These are phyloP conservation scores for Monilinia fructigena DNA, from an alignment of 2,329 filamentous ascomycete genomes.

Conservation along the genomic window DNA sequence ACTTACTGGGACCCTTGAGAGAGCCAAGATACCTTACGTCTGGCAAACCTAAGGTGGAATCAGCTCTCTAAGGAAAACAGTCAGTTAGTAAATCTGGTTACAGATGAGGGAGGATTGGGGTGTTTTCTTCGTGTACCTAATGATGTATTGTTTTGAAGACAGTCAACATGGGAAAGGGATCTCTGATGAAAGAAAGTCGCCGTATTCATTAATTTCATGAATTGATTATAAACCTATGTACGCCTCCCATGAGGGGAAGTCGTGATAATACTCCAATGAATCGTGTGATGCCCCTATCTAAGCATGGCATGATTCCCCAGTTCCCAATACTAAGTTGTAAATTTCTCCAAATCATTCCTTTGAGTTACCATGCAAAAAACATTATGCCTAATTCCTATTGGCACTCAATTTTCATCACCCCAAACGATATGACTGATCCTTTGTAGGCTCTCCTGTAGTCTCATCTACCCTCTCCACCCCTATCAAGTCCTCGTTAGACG, in stretches of 20 bases:
- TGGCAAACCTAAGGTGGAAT: conserved; percentile 7
- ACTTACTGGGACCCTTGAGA: not conserved
- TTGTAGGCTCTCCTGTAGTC: not conserved
- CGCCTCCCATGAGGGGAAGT: not conserved
- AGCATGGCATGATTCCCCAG: not conserved
- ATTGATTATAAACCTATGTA: not conserved
- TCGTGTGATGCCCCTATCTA: no score
- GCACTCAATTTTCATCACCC: not conserved
- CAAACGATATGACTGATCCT: not conserved
- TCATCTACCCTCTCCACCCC: not conserved
- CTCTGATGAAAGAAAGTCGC: no score
- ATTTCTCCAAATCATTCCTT: not conserved
- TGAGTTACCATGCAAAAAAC: not conserved
- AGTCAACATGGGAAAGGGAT: not conserved
- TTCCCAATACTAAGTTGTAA: not conserved
- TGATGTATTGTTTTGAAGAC: no score
- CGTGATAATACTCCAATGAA: not conserved
- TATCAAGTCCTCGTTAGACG: not conserved
- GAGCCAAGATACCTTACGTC: conserved; percentile 4
- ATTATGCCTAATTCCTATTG: not conserved
- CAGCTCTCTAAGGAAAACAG: not conserved
- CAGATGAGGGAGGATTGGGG: no score
- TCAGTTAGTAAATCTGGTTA: not conserved
- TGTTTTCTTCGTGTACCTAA: not conserved
- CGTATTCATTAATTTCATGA: not conserved